phyloP scores from a whole-genome alignment of 2,329 filamentous ascomycete genomes.

The Fonsecaea nubica region DNA sequence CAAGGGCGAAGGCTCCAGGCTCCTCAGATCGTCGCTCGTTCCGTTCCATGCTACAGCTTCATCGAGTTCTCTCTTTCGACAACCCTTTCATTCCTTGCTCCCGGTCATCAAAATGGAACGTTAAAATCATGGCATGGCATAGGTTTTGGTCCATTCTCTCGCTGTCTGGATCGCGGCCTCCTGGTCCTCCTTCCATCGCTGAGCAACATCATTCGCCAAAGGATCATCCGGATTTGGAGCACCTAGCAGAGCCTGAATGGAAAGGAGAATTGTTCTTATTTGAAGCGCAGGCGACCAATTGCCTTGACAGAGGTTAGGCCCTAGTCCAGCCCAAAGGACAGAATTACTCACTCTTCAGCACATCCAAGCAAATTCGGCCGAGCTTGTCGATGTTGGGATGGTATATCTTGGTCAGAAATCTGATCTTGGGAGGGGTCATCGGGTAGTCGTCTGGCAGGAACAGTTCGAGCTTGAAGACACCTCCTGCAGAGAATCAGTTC shows the following conservation, averaged over 20 bases:
- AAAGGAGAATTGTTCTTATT: slow-evolving; percentile 97
- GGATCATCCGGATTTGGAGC: slow-evolving; percentile 98
- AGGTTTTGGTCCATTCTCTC: slow-evolving; percentile 76
- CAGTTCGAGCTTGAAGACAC: slow-evolving; percentile 94
- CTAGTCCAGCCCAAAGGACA: neutral
- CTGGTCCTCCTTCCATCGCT: slow-evolving; percentile 97
- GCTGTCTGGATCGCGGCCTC: slow-evolving; percentile 90
- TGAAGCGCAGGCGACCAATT: slow-evolving; percentile 99
- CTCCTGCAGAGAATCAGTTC: slow-evolving; percentile 56
- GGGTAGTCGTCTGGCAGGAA: slow-evolving; percentile 99
- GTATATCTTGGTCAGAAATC: slow-evolving; percentile 98
- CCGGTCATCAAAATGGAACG: neutral
- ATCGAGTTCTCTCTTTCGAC: neutral
- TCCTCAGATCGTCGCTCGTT: neutral
- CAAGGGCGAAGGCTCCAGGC: neutral
- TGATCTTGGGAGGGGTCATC: slow-evolving; percentile 98
- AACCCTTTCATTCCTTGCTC: neutral
- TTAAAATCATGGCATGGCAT: slow-evolving; percentile 62
- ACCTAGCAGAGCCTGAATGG: slow-evolving; percentile 93
- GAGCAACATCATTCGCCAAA: slow-evolving; percentile 95
- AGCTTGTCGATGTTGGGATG: slow-evolving; percentile 99
- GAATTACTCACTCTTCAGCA: slow-evolving; percentile 80
- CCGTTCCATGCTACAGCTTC: slow-evolving; percentile 2
- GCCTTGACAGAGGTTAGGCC: slow-evolving; percentile 62
- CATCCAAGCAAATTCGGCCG: slow-evolving; percentile 94